Base-by-base conservation (phyloP, 192 early-diverging fungal genomes). In the Coemansia interrupta region DNA sequence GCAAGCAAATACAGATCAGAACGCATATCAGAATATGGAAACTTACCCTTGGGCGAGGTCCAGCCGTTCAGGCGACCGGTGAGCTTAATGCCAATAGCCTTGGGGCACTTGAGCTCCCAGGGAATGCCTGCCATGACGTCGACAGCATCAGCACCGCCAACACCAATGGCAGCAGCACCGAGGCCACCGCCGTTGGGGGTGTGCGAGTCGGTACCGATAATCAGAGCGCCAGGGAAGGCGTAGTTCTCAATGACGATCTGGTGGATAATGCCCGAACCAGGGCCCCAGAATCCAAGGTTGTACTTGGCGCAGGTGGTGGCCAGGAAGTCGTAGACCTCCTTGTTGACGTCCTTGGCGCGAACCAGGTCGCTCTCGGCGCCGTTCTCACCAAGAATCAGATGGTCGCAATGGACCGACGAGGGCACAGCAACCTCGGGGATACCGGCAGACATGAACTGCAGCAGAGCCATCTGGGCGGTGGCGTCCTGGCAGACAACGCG, bases 171-270 rank as follows among this genome's bases (percentile, higher is more conserved):
- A 50, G 94, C 86, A 85, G 92, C 89, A 63, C 95, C 95, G 50
- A 98, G 85, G 65, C 95, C 95, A 82, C 95, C 95, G 46, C 92
- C 95, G 66, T 98, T 98, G 41, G 95, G 95, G 41, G 95, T 96
- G 81, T 98, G 95, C 48, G 93, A 96, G 69, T 98, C 95, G 53
- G 95, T 98, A 64, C 95, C 95, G 57, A 98, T 90, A 90, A 98
- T 95, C 64, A 98, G 79, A 58, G 86, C 85, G 60, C 95, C 95
- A 32, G 95, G 95, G 72, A 91, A 92, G 56, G 95, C 92, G 78
- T 98, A 98, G 85, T 98, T 96, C 73, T 98, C 95, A 30, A 98
- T 85, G 40, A 98, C 91, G 66, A 98, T 98, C 80, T 98, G 92
- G 68, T 94, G 94, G 66, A 94, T 93, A 61, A 90, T 92, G 69